phyloP scores from a whole-genome alignment of 1,139 yeast species.

The Taphrina communis region DNA sequence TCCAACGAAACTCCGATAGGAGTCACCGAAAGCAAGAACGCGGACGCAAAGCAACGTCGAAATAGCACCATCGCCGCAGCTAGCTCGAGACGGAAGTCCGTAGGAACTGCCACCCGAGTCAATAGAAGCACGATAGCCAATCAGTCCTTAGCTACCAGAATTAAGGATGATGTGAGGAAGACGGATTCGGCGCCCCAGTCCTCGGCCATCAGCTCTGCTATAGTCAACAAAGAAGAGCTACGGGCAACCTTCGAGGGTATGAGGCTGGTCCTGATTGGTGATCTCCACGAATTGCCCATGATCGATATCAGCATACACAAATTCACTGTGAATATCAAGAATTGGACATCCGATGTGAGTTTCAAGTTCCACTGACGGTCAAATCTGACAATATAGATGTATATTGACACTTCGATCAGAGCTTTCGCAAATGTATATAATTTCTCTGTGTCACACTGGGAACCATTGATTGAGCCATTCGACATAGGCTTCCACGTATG shows the following conservation, averaged over 20 bases:
- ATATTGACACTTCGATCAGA: constrained; percentile 72
- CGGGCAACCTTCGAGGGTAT: constrained; percentile 77
- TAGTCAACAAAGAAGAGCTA: constrained; percentile 63
- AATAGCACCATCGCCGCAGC: not conserved
- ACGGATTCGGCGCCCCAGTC: not conserved
- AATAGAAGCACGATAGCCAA: constrained; percentile 15
- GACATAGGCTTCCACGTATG: constrained; percentile 72
- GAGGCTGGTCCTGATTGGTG: constrained; percentile 87
- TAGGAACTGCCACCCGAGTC: constrained; percentile 13
- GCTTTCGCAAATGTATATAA: constrained; percentile 81
- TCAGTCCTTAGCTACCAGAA: constrained; percentile 30
- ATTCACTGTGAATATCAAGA: constrained; percentile 71
- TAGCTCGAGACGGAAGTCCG: constrained; percentile 14
- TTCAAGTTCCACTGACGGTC: not conserved
- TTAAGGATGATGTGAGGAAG: constrained; percentile 16
- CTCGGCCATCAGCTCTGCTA: constrained; percentile 31
- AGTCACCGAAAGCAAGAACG: not conserved
- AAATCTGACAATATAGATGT: constrained; percentile 52
- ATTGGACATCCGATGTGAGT: constrained; percentile 80
- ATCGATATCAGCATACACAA: constrained; percentile 79
- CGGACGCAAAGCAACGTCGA: not conserved
- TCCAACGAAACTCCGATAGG: constrained; percentile 34
- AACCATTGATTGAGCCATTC: constrained; percentile 90
- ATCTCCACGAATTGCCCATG: constrained; percentile 90
- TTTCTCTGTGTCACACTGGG: constrained; percentile 94